Conservation (phyloP, 768 basidiomycete species). For the Tulasnella sp. region DNA sequence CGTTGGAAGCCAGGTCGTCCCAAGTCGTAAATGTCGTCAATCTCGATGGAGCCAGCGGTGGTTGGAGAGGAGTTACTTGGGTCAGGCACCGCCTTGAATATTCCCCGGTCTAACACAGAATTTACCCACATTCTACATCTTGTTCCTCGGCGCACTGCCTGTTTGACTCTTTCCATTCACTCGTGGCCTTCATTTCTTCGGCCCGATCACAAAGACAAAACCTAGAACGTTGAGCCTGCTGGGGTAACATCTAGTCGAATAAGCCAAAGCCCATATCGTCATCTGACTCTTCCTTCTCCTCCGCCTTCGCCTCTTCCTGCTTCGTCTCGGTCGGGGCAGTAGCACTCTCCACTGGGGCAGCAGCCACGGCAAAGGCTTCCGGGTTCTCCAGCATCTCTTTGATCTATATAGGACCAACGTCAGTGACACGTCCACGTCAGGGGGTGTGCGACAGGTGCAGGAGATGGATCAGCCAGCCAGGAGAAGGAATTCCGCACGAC, state of each 20-base stretch:
- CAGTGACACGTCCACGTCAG: background rate
- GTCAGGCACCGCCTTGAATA: no score
- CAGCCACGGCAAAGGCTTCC: slow-evolving; percentile 85
- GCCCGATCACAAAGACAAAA: background rate
- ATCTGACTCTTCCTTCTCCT: slow-evolving; percentile 38
- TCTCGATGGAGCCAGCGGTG: no score
- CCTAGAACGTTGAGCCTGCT: background rate
- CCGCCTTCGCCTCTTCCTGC: slow-evolving; percentile 48
- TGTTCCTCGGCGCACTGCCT: no score
- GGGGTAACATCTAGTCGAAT: slow-evolving; percentile 26
- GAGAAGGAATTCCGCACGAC: slow-evolving; percentile 10
- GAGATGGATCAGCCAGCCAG: slow-evolving; percentile 6
- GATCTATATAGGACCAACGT: slow-evolving; percentile 38
- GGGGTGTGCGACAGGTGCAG: background rate
- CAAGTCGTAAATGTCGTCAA: no score
- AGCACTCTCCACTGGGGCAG: slow-evolving; percentile 44
- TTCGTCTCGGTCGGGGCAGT: slow-evolving; percentile 42
- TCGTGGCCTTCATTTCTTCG: background rate
- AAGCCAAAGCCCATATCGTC: slow-evolving; percentile 41
- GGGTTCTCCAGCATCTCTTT: slow-evolving; percentile 98
- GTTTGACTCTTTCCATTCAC: background rate
- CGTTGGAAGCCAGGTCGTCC: no score
- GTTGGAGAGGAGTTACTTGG: no score
- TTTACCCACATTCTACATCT: no score
- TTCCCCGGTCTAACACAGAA: no score